Conservation (phyloP, 1,284 basidiomycete species). For the Omphalotus olearius region DNA sequence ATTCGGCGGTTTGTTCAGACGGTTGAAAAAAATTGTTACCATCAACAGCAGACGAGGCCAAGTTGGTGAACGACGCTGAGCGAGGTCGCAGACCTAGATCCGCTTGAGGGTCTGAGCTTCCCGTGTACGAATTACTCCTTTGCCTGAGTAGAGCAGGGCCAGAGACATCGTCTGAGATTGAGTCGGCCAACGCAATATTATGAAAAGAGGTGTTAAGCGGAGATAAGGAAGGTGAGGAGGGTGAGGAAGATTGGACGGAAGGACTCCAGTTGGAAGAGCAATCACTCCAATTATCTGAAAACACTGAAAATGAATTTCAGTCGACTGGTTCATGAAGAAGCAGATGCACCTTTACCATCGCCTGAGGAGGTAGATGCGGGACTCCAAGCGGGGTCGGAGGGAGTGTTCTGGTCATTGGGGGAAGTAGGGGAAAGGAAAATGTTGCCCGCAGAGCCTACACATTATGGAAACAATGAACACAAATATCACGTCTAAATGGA, state of each 20-base stretch:
- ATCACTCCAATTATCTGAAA: conserved; percentile 13
- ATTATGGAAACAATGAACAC: not conserved
- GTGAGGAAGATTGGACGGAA: conserved; percentile 12
- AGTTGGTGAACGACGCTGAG: conserved; percentile 11
- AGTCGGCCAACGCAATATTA: conserved; percentile 10
- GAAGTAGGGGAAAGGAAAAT: conserved; percentile 10
- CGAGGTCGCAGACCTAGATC: conserved; percentile 3
- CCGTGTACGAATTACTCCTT: conserved; percentile 13
- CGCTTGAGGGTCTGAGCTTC: conserved; percentile 2
- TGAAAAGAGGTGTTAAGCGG: conserved; percentile 11
- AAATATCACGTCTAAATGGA: not conserved
- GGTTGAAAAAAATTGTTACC: not conserved
- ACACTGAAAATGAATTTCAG: conserved; percentile 11
- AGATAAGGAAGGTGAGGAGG: conserved; percentile 13
- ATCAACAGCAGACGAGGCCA: not conserved
- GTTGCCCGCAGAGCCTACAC: conserved; percentile 11
- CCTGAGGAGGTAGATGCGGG: conserved; percentile 12
- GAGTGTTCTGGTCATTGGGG: conserved; percentile 11
- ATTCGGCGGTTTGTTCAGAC: not conserved
- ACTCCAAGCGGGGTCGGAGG: conserved; percentile 10
- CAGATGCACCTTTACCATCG: conserved; percentile 12
- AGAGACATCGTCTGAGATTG: not conserved
- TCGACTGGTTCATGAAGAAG: not conserved
- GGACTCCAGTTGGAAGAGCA: conserved; percentile 14
- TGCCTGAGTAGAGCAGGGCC: conserved; percentile 4